Percentiles rank a stretch among this genome's conserved stretches.
phyloP scores from a whole-genome alignment of 345 rosid species.

The Eucalyptus regnans region DNA sequence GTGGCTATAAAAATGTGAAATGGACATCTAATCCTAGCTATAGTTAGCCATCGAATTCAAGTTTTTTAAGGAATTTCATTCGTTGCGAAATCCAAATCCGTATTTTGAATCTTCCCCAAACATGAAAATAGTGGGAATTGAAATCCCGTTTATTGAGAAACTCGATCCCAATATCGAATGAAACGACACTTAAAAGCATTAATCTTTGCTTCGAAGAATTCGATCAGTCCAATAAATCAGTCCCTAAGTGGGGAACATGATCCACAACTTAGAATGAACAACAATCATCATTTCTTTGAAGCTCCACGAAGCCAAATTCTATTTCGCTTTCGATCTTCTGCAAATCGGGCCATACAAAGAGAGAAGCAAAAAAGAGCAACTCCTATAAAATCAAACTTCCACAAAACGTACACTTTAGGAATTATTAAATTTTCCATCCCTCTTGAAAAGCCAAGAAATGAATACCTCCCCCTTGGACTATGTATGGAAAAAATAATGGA shows the following conservation, averaged over 20 bases:
- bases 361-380: not conserved
- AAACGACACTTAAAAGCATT: not conserved
- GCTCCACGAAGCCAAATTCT: not conserved
- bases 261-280: not conserved
- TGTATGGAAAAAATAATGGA: not conserved
- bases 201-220: not conserved
- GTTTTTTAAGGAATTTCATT: not conserved
- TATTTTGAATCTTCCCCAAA: not conserved
- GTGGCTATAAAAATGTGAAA: not conserved
- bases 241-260: not conserved
- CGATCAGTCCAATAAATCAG: not conserved
- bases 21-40: not conserved
- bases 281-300: not conserved
- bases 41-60: not conserved
- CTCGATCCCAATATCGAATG: rapidly evolving
- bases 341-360: not conserved
- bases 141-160: not conserved
- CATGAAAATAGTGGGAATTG: not conserved
- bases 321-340: not conserved
- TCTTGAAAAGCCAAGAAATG: not conserved
- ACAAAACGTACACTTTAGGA: not conserved
- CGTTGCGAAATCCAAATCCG: not conserved
- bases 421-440: not conserved
- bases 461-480: not conserved
- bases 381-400: not conserved